A percentile compares a stretch with the other conserved stretches of the same genome.
phyloP scores from a whole-genome alignment of 495 filamentous ascomycete genomes.

The Neurospora sp. region DNA sequence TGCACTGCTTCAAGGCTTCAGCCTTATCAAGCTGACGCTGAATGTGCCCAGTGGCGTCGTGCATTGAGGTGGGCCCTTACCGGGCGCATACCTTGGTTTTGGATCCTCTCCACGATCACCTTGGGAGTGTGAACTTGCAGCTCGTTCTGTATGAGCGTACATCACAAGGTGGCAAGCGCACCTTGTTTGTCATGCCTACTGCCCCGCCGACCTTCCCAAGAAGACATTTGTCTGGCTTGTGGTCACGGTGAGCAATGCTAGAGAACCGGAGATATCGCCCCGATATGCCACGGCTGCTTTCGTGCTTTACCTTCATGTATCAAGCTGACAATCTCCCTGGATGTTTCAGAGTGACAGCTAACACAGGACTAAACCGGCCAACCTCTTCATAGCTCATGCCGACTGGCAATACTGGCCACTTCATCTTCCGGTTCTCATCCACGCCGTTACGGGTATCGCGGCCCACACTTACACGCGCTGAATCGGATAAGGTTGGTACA shows the following conservation, averaged over 20 bases:
- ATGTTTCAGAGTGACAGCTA: neutral
- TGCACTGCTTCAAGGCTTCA: neutral
- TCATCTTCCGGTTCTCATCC: neutral
- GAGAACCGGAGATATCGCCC: neutral
- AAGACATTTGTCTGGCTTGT: neutral
- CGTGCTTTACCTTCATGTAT: neutral
- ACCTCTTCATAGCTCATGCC: neutral
- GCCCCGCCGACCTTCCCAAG: neutral
- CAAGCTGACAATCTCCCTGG: neutral
- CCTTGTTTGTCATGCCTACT: neutral
- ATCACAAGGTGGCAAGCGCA: neutral
- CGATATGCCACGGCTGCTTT: neutral
- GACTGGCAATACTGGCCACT: neutral
- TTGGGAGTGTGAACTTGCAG: neutral
- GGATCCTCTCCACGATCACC: neutral
- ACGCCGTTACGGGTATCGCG: neutral
- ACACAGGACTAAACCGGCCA: neutral
- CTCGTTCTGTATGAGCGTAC: neutral
- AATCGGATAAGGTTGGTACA: neutral
- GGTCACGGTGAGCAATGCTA: neutral
- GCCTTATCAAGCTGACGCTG: neutral
- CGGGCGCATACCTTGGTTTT: neutral
- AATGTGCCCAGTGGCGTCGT: neutral
- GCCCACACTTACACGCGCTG: neutral
- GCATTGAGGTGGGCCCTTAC: neutral